Evolutionary conservation across 2,329 filamentous ascomycete genomes (phyloP).

Genomic region (Hypomyces rosellus): DNA sequence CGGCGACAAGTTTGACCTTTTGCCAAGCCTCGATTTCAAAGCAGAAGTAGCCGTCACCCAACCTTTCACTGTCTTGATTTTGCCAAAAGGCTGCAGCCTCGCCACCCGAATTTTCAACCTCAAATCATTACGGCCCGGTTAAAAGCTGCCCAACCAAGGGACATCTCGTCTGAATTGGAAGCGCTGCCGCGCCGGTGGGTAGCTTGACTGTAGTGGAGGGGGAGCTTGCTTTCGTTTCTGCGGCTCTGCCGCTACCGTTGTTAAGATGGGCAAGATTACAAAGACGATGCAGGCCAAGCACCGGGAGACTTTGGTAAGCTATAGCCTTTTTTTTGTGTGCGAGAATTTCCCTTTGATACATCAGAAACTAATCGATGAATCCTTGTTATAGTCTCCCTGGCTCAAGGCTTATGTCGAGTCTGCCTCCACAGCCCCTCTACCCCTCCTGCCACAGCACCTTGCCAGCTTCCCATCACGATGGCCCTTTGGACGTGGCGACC

Average conservation of each 20-base stretch:
- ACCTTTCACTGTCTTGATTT: background rate
- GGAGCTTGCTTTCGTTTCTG: slow-evolving; percentile 42
- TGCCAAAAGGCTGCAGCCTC: slow-evolving; percentile 5
- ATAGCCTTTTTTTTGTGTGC: background rate
- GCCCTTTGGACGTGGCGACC: slow-evolving; percentile 90
- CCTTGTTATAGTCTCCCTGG: slow-evolving; percentile 66
- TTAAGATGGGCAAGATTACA: slow-evolving; percentile 62
- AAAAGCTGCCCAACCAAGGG: slow-evolving; percentile 27
- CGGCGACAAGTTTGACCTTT: background rate
- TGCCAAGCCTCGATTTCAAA: background rate
- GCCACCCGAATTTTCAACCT: slow-evolving; percentile 3
- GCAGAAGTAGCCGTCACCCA: background rate
- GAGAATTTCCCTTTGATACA: background rate
- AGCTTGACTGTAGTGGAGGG: slow-evolving; percentile 49
- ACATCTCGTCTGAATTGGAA: slow-evolving; percentile 25
- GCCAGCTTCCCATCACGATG: slow-evolving; percentile 78
- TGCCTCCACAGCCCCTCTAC: slow-evolving; percentile 62
- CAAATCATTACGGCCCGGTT: background rate
- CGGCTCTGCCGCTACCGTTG: slow-evolving; percentile 53
- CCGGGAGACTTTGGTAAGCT: slow-evolving; percentile 57
- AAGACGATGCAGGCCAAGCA: slow-evolving; percentile 63
- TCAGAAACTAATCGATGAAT: background rate
- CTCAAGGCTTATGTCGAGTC: slow-evolving; percentile 72
- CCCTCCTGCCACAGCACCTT: slow-evolving; percentile 71
- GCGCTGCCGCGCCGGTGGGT: slow-evolving; percentile 37